Evolutionary conservation across 2,329 filamentous ascomycete species (phyloP).

Genomic region (Epichloe glyceriae): DNA sequence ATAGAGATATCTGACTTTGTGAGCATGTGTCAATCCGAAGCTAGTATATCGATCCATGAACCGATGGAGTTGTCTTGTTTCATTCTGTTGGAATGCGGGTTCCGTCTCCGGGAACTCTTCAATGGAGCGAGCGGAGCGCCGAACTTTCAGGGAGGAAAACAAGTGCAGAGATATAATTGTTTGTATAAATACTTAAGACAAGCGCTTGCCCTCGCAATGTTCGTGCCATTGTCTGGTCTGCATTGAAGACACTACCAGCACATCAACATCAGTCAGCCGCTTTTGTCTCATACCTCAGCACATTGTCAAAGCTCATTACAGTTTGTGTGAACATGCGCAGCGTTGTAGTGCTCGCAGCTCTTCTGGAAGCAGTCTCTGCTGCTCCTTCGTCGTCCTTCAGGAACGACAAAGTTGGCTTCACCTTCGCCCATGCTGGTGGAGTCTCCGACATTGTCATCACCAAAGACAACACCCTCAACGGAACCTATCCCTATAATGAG

Average conservation of each 20-base stretch:
- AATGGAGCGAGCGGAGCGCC: too few relatives aligned
- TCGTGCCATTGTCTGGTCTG: not conserved
- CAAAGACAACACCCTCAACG: constrained; percentile 26
- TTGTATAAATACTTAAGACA: not conserved
- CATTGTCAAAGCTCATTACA: not conserved
- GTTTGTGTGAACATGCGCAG: not conserved
- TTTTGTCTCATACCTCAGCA: not conserved
- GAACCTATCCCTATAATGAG: constrained; percentile 16
- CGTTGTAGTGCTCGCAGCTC: constrained; percentile 7
- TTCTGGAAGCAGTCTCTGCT: constrained; percentile 11
- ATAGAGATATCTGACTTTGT: too few relatives aligned
- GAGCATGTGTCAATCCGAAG: not conserved
- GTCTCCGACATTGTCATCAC: constrained; percentile 22
- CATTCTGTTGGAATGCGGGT: not conserved
- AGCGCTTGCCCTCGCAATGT: not conserved
- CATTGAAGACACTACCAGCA: not conserved
- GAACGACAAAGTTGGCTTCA: constrained; percentile 13
- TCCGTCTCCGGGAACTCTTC: not conserved
- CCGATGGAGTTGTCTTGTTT: not conserved
- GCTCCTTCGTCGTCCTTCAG: constrained; percentile 5
- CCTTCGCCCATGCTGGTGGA: constrained; percentile 18
- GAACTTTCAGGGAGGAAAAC: not conserved
- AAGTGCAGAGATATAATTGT: not conserved
- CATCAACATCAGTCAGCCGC: not conserved
- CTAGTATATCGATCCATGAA: not conserved